These are phyloP conservation scores for Eutrema salsugineum DNA, from an alignment of 441 rosid genomes.

Conservation along the genomic window DNA sequence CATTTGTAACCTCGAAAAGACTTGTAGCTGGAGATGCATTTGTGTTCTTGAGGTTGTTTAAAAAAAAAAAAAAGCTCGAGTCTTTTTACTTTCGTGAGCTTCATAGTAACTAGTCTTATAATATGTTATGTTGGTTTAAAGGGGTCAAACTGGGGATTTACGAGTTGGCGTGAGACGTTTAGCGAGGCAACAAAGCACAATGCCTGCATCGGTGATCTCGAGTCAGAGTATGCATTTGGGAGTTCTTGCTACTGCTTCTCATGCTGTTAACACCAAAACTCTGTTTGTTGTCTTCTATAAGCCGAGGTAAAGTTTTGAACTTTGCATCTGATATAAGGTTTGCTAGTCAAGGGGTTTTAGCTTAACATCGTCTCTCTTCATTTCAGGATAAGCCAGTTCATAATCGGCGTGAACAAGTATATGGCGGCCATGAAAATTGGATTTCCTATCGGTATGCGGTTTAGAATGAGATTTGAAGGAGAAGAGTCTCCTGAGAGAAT, in stretches of 20 bases:
- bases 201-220: slow-evolving; percentile 93
- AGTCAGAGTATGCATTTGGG: slow-evolving; percentile 99
- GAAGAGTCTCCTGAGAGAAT: slow-evolving; percentile 95
- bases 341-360: background rate
- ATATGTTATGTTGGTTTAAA: slow-evolving; percentile 30
- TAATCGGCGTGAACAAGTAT: slow-evolving; percentile 71
- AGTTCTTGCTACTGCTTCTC: slow-evolving; percentile 97
- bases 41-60: slow-evolving; percentile 97
- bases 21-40: slow-evolving; percentile 91
- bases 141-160: slow-evolving; percentile 71
- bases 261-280: slow-evolving; percentile 73
- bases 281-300: slow-evolving; percentile 85
- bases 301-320: slow-evolving; percentile 61
- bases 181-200: slow-evolving; percentile 58
- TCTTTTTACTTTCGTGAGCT: background rate
- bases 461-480: slow-evolving; percentile 96
- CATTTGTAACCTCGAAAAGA: slow-evolving; percentile 87
- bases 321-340: background rate
- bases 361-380: background rate
- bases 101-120: background rate
- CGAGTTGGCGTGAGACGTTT: slow-evolving; percentile 83
- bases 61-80: background rate
- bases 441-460: slow-evolving; percentile 74
- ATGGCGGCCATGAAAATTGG: slow-evolving; percentile 55
- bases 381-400: slow-evolving; percentile 81